phyloP scores from a whole-genome alignment of 2,329 filamentous ascomycete species.

The Neonectria coccinea region DNA sequence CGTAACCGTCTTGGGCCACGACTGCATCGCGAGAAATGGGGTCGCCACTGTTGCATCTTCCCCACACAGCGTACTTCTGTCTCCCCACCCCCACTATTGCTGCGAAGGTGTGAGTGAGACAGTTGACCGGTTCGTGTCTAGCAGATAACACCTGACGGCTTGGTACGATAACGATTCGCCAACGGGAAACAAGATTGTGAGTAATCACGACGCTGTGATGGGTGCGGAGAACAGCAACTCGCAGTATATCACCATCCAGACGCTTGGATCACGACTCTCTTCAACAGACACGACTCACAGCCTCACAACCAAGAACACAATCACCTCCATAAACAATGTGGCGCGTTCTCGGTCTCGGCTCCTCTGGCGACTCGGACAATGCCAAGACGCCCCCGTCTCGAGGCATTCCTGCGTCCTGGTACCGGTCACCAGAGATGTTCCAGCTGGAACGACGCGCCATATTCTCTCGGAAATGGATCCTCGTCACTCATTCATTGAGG shows the following conservation, averaged over 20 bases:
- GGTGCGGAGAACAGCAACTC: conserved; percentile 7
- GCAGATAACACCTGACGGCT: conserved; percentile 10
- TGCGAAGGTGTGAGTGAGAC: not conserved
- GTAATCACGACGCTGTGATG: not conserved
- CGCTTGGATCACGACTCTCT: conserved; percentile 3
- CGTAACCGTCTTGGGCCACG: conserved; percentile 9
- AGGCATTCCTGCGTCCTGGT: conserved; percentile 63
- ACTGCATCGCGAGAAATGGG: conserved; percentile 11
- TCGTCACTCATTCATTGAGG: conserved; percentile 63
- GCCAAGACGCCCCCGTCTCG: conserved; percentile 33
- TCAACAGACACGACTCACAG: not conserved
- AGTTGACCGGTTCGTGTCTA: not conserved
- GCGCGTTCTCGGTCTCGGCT: conserved; percentile 31
- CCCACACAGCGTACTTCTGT: conserved; percentile 3
- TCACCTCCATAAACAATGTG: conserved; percentile 21
- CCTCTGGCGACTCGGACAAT: conserved; percentile 11
- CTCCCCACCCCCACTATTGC: conserved; percentile 25
- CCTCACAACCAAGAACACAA: not conserved
- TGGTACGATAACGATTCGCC: not conserved
- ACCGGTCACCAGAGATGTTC: conserved; percentile 61
- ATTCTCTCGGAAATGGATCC: conserved; percentile 66
- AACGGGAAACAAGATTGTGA: conserved; percentile 7
- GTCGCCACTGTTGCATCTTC: conserved; percentile 3
- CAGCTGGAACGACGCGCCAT: conserved; percentile 66
- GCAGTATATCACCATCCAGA: conserved; percentile 17